Base-by-base conservation (phyloP, 768 basidiomycete species). In the Kwoniella europaea region DNA sequence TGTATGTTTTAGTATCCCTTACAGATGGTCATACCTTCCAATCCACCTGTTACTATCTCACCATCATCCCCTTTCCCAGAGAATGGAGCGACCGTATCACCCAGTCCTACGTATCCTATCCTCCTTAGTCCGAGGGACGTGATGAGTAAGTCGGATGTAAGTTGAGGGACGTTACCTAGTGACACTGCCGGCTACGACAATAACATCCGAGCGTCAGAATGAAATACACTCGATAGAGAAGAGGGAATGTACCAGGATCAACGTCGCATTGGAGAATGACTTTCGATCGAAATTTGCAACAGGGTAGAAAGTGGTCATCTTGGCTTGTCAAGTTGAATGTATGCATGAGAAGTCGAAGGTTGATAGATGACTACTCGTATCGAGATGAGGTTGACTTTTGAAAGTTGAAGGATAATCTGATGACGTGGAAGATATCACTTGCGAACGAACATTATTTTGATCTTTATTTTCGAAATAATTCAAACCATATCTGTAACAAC, bases 111-210 rank as follows among this genome's bases (percentile, higher is more conserved):
- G 10, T 88, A 83, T 43, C 90, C 92, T 9, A 92, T 83, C 57
- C 87, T 85, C 63, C 85, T 82, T 22, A 94, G 86, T 41, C 85
- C 86, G 58, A 92, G 85, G 1, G 90, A 89, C 4, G 90, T 82
- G 71, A 92, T 89, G 71, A 94, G 84, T 18, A 94, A 84, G 82
- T 94, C 92, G 10, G 85, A 88, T 0, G 91, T 88, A 13, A 94
- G 86, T 77, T 94, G 92, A n/a, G 67, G 68, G 1, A 72, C 60
- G 35, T 71, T 71, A 5, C 63, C 71, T 16, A 71, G 27, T 1
- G 71, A 71, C 7, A 71, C 71, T 27, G 71, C 56, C 16, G 71
- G 71, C 71, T 71, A 42, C 10, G 44, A 29, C 12, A 59, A 20
- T 46, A 10, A 1, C 35, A 41, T 5, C 20, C n/a, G 10, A 12